Evolutionary conservation across 2,329 filamentous ascomycete genomes (phyloP), one percentile per base, ranked within the genome.

Genomic region (Neonectria faginata): DNA sequence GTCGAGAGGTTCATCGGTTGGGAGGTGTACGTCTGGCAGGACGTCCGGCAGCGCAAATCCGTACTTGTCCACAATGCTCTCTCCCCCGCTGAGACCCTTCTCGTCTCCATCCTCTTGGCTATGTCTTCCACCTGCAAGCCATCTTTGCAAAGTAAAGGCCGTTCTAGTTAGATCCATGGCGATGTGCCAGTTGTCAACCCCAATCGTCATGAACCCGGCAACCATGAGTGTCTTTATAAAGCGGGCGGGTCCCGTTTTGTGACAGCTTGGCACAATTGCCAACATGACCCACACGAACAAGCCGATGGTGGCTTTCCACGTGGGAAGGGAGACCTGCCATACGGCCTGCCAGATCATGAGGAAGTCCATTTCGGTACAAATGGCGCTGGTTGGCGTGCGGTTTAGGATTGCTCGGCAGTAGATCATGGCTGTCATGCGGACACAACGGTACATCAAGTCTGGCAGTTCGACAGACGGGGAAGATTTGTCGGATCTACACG

Each of bases 231-330:
- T 82, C 76, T 82, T 84, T 66, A 83, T 78, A 57, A 84, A 83
- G 16, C 82, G 78, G 27, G 80, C 80, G 27, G 81, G 79, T 2
- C 79, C 75, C 12, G 77, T 77, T 4, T 73, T 70, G 48, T 81
- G 77, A 45, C 79, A 80, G 39, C 78, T 75, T 9, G 82, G 78
- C 16, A 79, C 75, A 10, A 85, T 73, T 9, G 80, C 77, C 51
- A 85, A 65, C 66, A 83, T 75, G 25, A 84, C 74, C 84, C 84
- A 86, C 54, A 80, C 75, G 58, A 84, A 83, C 14, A 87, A 79
- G 33, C 84, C 84, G 14, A 84, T 75, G 25, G 83, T 76, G 2
- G 76, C 72, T 62, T 82, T 81, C 84, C 84, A 85, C 5, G 76
- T 78, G 3, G 80, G 73, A 36, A 85, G 74, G 2, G 82, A 79